A percentile compares a stretch with the other conserved stretches of the same genome.
Evolutionary conservation across 139 green algal genomes (phyloP).

Genomic region (Auxenochlorella pyrenoidosa): DNA sequence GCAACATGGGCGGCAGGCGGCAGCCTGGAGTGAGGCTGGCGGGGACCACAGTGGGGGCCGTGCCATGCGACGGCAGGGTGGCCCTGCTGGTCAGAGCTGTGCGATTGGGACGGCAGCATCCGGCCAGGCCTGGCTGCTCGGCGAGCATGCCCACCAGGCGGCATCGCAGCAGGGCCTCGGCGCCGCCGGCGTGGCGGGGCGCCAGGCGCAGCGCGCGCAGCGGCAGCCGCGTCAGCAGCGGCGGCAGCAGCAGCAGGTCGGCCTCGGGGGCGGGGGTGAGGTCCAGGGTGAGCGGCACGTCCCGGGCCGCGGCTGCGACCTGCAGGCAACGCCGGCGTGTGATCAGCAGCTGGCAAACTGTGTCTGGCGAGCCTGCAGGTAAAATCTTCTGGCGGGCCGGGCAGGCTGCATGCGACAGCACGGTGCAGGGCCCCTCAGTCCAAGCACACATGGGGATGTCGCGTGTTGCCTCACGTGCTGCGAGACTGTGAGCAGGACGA

Average conservation of each 20-base stretch:
- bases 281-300: conserved; percentile 1
- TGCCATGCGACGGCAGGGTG: too few relatives aligned
- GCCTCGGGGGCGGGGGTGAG: neutral
- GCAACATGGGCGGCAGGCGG: too few relatives aligned
- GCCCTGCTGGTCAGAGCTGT: too few relatives aligned
- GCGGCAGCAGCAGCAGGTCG: neutral
- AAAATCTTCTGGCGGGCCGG: too few relatives aligned
- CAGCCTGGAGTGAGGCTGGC: too few relatives aligned
- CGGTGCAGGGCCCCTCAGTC: neutral
- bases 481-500: neutral
- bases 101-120: too few relatives aligned
- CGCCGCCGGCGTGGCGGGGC: neutral
- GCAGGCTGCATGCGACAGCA: neutral
- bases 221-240: neutral
- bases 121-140: neutral
- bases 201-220: conserved; percentile 4
- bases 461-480: neutral
- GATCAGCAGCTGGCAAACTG: neutral
- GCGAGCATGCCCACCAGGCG: neutral
- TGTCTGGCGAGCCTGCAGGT: too few relatives aligned
- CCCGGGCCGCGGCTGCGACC: neutral
- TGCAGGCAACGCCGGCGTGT: neutral
- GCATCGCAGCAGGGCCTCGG: neutral
- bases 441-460: neutral
- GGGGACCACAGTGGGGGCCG: too few relatives aligned